Evolutionary conservation across 73 alveolate genomes (phyloP).

Genomic region (Symbiodinium pilosum): DNA sequence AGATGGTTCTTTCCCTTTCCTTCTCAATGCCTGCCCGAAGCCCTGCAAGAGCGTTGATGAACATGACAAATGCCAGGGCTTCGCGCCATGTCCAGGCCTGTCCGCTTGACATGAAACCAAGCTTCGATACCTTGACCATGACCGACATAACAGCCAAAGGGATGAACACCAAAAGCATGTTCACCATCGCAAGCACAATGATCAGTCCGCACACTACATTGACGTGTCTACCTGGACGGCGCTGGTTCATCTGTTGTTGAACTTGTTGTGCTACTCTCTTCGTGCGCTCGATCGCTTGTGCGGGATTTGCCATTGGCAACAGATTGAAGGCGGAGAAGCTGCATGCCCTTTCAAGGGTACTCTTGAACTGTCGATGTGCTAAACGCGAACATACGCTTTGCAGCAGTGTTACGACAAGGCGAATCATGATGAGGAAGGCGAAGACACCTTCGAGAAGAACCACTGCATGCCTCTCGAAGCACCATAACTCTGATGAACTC

Average conservation of each 20-base stretch:
- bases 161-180: neutral
- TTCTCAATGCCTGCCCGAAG: neutral
- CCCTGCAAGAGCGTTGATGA: slow-evolving; percentile 6
- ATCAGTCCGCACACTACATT: neutral
- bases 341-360: neutral
- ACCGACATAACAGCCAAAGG: neutral
- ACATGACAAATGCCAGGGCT: neutral
- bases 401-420: neutral
- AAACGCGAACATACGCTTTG: neutral
- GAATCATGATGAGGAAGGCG: neutral
- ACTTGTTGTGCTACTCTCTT: too few species aligned
- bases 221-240: neutral
- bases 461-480: neutral
- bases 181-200: too few species aligned
- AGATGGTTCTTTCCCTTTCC: neutral
- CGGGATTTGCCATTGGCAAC: neutral
- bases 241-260: neutral
- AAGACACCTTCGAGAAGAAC: neutral
- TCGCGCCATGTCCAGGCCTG: neutral
- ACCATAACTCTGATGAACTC: neutral
- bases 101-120: neutral
- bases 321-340: neutral
- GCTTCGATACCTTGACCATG: neutral
- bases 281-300: neutral
- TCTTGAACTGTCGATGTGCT: neutral